Evolutionary conservation across 345 rosid species (phyloP).

Genomic region (Eutrema heterophyllum): DNA sequence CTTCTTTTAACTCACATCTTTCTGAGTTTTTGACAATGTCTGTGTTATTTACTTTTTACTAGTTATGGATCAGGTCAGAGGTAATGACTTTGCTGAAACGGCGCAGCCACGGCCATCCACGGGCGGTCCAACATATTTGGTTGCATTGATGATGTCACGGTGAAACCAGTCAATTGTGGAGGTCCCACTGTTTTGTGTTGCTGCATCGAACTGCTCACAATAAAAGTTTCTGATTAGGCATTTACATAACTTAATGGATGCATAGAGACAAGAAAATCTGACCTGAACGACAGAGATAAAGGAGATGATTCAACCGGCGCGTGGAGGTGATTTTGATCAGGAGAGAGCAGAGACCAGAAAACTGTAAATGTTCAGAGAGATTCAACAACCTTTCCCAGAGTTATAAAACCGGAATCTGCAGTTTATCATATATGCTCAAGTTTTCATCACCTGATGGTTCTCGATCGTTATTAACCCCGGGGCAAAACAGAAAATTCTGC

Average conservation of each 20-base stretch:
- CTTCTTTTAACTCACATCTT: background rate
- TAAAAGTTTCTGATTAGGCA: background rate
- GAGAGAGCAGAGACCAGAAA: slow-evolving; percentile 78
- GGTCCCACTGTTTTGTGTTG: slow-evolving; percentile 56
- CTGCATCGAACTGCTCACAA: slow-evolving; percentile 55
- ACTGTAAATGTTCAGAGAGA: slow-evolving; percentile 37
- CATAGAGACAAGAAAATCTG: slow-evolving; percentile 9
- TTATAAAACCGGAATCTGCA: background rate
- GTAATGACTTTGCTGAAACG: slow-evolving; percentile 48
- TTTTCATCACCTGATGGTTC: slow-evolving; percentile 60
- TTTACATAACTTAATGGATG: background rate
- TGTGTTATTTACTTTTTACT: slow-evolving; percentile 30
- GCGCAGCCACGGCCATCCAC: slow-evolving; percentile 56
- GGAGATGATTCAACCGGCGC: slow-evolving; percentile 63
- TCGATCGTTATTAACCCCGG: slow-evolving; percentile 46
- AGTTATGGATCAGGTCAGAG: slow-evolving; percentile 34
- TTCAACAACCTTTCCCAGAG: background rate
- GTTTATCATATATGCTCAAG: background rate
- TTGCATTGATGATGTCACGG: slow-evolving; percentile 51
- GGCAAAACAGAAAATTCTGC: slow-evolving; percentile 72
- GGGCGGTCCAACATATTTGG: slow-evolving; percentile 64
- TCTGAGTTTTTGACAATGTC: slow-evolving; percentile 7
- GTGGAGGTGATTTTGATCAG: slow-evolving; percentile 46
- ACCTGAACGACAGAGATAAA: slow-evolving; percentile 80
- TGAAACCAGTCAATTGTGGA: slow-evolving; percentile 57